Evolutionary conservation across 768 basidiomycete genomes (phyloP), one percentile per base, ranked within the genome.

Genomic region (Suillus subluteus): DNA sequence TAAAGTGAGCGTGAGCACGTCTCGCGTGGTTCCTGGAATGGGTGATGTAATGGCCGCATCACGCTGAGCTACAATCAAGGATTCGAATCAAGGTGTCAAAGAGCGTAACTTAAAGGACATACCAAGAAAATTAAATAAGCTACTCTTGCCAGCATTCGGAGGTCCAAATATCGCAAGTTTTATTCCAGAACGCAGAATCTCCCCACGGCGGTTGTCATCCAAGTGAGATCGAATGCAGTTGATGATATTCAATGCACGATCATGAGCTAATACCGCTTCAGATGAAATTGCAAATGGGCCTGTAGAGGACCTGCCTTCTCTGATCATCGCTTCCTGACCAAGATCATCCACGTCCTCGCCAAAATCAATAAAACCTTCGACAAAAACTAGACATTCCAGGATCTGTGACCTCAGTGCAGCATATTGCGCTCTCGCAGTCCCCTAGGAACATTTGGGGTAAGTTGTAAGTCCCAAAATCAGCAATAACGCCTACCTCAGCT

Each of bases 111-210:
- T 26, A 6, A 1, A 52, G 46, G 13, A 71, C 78, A 16, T 70
- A 90, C 95, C 92, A 15, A 97, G 81, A 74, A 89, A 94, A 72
- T 97, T 97, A 58, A 95, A 82, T 23, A 95, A 76, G 72, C 90
- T 93, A 73, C 93, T 95, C 79, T 97, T 98, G n/a, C 95, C 96
- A 1, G 91, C 94, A 71, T 98, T 98, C 0, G 96, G 93, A 30
- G 95, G 94, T 1, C 95, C 95, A 72, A 96, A 95, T 46, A 98
- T 96, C 16, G 92, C 90, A 11, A 97, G 81, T 55, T 87, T 88
- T 58, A 96, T 86, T 3, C 95, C 96, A 1, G 88, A 86, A 15
- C 94, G 88, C 67, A 96, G 80, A 62, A 97, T 88, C 75, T 97
- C 95, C 0, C 95, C 94, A 43, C 90, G 83, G 23, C 90, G 86